These are phyloP conservation scores for Mortierella sp. DNA, from an alignment of 371 early-diverging fungal genomes.

Conservation along the genomic window DNA sequence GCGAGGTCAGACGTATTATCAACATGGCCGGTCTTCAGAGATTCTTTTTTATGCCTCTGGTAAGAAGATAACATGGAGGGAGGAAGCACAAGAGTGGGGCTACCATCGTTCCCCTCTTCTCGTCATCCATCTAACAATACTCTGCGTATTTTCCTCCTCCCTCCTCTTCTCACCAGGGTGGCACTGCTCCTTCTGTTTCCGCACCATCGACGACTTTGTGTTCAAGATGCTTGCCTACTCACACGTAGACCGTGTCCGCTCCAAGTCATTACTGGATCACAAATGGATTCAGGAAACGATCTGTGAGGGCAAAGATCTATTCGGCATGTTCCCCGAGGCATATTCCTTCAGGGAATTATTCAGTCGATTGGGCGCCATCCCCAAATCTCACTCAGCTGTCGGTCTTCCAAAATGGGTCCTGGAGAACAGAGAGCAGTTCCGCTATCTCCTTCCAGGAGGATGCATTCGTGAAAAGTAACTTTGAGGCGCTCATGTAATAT, in stretches of 20 bases:
- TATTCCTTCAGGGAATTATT: conserved; percentile 60
- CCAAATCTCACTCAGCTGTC: conserved; percentile 46
- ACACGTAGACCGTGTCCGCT: conserved; percentile 15
- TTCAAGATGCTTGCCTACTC: conserved; percentile 22
- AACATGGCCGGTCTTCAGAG: conserved; percentile 52
- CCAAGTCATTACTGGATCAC: neutral
- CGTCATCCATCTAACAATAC: too few species aligned
- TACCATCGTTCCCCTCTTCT: too few species aligned
- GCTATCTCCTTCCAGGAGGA: conserved; percentile 62
- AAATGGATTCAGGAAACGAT: conserved; percentile 5
- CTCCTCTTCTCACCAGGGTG: conserved; percentile 37
- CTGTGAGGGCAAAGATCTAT: conserved; percentile 19
- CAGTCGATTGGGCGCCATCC: conserved; percentile 53
- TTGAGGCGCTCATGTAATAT: too few species aligned
- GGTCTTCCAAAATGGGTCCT: conserved; percentile 55
- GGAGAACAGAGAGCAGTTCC: conserved; percentile 45
- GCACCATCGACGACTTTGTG: conserved; percentile 4
- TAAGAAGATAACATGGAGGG: conserved; percentile 27
- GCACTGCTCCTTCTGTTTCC: conserved; percentile 15
- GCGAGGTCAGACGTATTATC: conserved; percentile 40
- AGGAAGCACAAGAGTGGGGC: too few species aligned
- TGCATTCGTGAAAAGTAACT: conserved; percentile 47
- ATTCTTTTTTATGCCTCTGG: conserved; percentile 64
- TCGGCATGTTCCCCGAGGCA: conserved; percentile 63
- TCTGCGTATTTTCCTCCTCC: too few species aligned